Conservation (phyloP, 495 filamentous ascomycete genomes). For the Aspergillus wentii region DNA sequence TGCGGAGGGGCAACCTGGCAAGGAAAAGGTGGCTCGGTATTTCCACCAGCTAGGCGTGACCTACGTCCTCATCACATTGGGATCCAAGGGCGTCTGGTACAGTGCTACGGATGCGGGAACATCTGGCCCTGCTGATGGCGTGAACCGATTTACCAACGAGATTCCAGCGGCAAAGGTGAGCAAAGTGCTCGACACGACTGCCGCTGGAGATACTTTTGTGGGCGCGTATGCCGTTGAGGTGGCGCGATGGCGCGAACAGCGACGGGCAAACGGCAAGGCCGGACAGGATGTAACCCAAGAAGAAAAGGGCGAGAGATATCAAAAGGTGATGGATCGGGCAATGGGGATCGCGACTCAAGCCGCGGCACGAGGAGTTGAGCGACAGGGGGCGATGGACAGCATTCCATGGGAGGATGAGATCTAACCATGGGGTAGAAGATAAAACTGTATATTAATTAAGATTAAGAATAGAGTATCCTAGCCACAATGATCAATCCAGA, state of each 20-base stretch:
- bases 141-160: slow-evolving; percentile 31
- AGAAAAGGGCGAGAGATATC: slow-evolving; percentile 39
- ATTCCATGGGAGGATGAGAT: slow-evolving; percentile 89
- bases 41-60: slow-evolving; percentile 66
- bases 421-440: slow-evolving; percentile 8
- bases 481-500: no score
- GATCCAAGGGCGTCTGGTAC: slow-evolving; percentile 67
- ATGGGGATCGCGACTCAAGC: slow-evolving; percentile 67
- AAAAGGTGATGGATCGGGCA: slow-evolving; percentile 51
- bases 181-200: slow-evolving; percentile 87
- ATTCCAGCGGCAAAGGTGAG: slow-evolving; percentile 51
- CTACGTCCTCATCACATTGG: slow-evolving; percentile 80
- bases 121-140: slow-evolving; percentile 33
- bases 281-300: slow-evolving; percentile 29
- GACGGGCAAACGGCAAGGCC: slow-evolving; percentile 27
- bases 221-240: slow-evolving; percentile 76
- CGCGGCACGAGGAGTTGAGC: slow-evolving; percentile 71
- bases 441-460: no score
- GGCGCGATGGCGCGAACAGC: slow-evolving; percentile 35
- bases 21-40: slow-evolving; percentile 45
- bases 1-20: slow-evolving; percentile 42
- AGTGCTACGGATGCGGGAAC: slow-evolving; percentile 34
- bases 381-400: slow-evolving; percentile 73
- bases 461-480: no score
- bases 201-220: slow-evolving; percentile 91